Conservation (phyloP, 306 rosid genomes). For the Oemleria cerasiformis region DNA sequence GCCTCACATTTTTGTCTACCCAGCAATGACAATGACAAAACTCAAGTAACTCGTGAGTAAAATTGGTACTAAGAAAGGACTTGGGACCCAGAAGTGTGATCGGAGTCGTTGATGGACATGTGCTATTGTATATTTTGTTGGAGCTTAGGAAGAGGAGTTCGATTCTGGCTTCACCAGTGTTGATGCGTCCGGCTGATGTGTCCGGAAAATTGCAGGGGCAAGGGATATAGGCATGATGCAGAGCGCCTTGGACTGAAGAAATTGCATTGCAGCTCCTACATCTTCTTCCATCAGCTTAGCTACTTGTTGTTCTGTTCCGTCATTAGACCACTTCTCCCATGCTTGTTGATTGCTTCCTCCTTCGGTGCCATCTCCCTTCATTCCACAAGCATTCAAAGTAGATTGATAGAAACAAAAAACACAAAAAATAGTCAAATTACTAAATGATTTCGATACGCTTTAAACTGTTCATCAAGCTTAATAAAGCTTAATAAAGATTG, state of each 20-base stretch:
- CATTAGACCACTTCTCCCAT: slow-evolving; percentile 95
- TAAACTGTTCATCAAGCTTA: slow-evolving; percentile 1
- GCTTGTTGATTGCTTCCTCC: slow-evolving; percentile 60
- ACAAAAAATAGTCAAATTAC: background rate
- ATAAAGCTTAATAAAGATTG: too few species aligned
- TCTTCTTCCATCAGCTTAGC: slow-evolving; percentile 99
- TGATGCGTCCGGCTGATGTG: slow-evolving; percentile 60
- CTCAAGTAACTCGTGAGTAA: slow-evolving; percentile 19
- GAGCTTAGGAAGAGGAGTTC: slow-evolving; percentile 56
- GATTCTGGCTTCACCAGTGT: slow-evolving; percentile 70
- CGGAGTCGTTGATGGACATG: slow-evolving; percentile 12
- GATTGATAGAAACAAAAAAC: slow-evolving; percentile 7
- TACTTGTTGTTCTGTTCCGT: slow-evolving; percentile 90
- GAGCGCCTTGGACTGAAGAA: slow-evolving; percentile 94
- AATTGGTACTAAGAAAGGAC: slow-evolving; percentile 20
- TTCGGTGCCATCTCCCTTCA: slow-evolving; percentile 65
- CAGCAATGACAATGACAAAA: slow-evolving; percentile 41
- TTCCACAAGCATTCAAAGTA: background rate
- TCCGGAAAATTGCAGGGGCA: slow-evolving; percentile 83
- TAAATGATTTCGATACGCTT: background rate
- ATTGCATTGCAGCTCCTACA: slow-evolving; percentile 97
- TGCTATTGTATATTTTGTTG: slow-evolving; percentile 9
- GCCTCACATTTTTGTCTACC: slow-evolving; percentile 19
- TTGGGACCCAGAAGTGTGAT: slow-evolving; percentile 11
- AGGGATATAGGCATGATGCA: slow-evolving; percentile 98